Evolutionary conservation across 768 basidiomycete species (phyloP), one percentile per base, ranked within the genome.

Genomic region (Russula emetica): DNA sequence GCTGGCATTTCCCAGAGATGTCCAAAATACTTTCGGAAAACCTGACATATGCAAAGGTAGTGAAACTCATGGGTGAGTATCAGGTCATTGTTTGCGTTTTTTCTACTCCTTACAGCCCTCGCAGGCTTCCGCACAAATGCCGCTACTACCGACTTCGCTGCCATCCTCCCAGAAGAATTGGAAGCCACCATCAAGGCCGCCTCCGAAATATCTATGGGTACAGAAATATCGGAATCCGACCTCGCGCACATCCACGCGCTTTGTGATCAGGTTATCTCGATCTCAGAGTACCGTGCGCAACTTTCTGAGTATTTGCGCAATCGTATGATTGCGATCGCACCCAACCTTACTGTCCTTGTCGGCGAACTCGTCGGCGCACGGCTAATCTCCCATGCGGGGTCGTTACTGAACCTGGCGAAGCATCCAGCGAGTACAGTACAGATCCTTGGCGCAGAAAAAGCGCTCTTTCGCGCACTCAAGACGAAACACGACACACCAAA

Each of bases 1-100:
- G 97, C 42, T 99, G 97, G 97, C 97, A 99, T 79, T 99, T 99
- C 83, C 97, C 97, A 5, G 97, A 99, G 77, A 92, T 99, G 89
- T 90, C 88, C 63, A 98, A 98, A 79, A 98, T 99, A 74, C 90
- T 99, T 69, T 85, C 87, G 64, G 97, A 99, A 80, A 99, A 97
- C 77, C 78, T 95, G 63, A 95, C 96, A 22, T 98, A 98, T 74
- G 95, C 97, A 64, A 97, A 94, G 78, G 88, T 90, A 62, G 85
- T 99, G 70, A 89, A 88, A 61, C 76, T 82, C 38, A 96, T 99
- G 95, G 97, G 91, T 99, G 94, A 96, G 91, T 86, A 73, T 64
- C 81, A 73, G 9, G 73, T 28, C 20, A 18, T 45, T 16, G 20
- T 20, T 20, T 47, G 30, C 9, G 42, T 49, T 60, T 30, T 24